Evolutionary conservation across 768 basidiomycete genomes (phyloP).

Genomic region (Suillus decipiens): DNA sequence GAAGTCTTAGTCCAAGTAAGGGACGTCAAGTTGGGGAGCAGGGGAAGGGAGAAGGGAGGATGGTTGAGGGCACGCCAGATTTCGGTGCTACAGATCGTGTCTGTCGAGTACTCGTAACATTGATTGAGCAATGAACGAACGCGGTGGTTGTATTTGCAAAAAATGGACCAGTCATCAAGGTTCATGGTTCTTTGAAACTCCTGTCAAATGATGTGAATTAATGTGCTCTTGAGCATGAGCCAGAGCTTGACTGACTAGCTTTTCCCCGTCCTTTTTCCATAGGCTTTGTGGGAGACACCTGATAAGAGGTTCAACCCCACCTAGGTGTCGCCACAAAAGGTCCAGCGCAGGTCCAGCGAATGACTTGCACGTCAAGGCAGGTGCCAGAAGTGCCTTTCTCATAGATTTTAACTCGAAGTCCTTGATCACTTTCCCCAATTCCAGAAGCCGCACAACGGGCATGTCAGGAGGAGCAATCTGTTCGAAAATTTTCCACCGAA

Average conservation of each 20-base stretch:
- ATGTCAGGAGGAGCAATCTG: too few relatives aligned
- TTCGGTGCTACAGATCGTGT: not conserved
- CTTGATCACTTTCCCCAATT: too few relatives aligned
- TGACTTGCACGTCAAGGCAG: slow-evolving; percentile 5
- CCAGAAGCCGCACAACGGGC: too few relatives aligned
- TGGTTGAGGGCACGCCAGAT: not conserved
- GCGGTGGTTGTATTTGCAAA: not conserved
- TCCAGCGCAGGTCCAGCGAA: slow-evolving; percentile 2
- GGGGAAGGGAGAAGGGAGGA: not conserved
- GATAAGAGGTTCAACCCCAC: not conserved
- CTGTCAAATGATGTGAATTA: not conserved
- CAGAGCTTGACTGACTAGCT: not conserved
- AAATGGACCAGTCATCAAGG: not conserved
- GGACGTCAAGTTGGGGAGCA: not conserved
- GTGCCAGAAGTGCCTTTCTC: not conserved
- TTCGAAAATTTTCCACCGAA: not conserved
- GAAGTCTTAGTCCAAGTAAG: not conserved
- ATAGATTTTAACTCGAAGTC: too few relatives aligned
- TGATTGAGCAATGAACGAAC: slow-evolving; percentile 13
- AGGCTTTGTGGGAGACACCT: not conserved
- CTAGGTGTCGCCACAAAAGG: not conserved
- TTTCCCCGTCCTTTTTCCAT: not conserved
- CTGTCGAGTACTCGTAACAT: not conserved
- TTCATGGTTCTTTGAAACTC: not conserved
- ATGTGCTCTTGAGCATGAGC: not conserved